Percentiles rank a stretch among this genome's conserved stretches.
Evolutionary conservation across 1,284 basidiomycete species (phyloP).

Genomic region (Irpex sp.): DNA sequence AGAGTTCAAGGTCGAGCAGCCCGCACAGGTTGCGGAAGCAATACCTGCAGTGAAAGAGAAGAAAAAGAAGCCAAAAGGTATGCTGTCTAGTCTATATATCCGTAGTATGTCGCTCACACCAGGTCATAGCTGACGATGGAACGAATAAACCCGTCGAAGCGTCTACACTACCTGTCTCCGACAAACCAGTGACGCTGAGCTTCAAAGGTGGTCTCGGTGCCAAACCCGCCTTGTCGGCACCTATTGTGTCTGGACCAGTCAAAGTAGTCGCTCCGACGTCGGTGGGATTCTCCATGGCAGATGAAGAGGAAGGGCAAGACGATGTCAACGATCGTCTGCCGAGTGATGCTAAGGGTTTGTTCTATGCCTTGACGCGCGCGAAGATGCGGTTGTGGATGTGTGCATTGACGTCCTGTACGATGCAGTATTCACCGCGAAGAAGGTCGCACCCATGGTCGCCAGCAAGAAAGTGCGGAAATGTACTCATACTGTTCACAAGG

Average conservation of each 20-base stretch:
- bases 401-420: constrained; percentile 24
- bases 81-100: neutral
- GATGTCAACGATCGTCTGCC: constrained; percentile 17
- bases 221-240: constrained; percentile 27
- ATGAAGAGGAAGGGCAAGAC: constrained; percentile 36
- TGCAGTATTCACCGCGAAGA: constrained; percentile 62
- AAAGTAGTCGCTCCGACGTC: constrained; percentile 37
- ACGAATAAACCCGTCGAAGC: constrained; percentile 38
- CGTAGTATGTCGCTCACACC: neutral
- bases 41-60: constrained; percentile 49
- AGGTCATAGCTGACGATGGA: neutral
- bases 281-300: constrained; percentile 52
- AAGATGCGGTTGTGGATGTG: constrained; percentile 17
- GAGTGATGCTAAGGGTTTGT: constrained; percentile 56
- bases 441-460: constrained; percentile 78
- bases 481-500: no score
- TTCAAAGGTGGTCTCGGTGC: constrained; percentile 51
- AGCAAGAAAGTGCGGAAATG: constrained; percentile 75
- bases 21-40: constrained; percentile 34
- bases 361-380: constrained; percentile 16
- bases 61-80: constrained; percentile 60
- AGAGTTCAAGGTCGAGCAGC: constrained; percentile 77
- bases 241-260: constrained; percentile 12
- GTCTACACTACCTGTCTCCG: constrained; percentile 65
- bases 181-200: constrained; percentile 74